These are phyloP conservation scores for Beauveria pseudobassiana DNA, from an alignment of 2,329 filamentous ascomycete species.

Conservation along the genomic window DNA sequence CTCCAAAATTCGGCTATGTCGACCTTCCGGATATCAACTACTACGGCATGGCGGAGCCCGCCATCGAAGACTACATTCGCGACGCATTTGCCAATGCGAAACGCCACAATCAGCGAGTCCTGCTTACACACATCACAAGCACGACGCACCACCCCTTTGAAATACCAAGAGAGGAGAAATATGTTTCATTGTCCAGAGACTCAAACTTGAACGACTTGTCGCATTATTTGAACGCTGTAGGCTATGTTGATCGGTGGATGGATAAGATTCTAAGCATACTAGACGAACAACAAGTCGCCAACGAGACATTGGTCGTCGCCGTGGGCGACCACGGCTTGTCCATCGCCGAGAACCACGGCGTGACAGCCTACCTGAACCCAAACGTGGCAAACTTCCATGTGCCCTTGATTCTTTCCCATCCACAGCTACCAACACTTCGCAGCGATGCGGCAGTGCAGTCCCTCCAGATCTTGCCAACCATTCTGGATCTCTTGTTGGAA, in stretches of 20 bases:
- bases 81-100: conserved; percentile 24
- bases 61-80: conserved; percentile 25
- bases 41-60: conserved; percentile 25
- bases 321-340: conserved; percentile 27
- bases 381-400: conserved; percentile 26
- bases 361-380: conserved; percentile 25
- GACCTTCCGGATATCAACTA: conserved; percentile 26
- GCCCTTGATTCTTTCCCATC: conserved; percentile 25
- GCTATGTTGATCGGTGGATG: conserved; percentile 26
- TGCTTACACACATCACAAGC: conserved; percentile 28
- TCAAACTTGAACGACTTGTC: conserved; percentile 24
- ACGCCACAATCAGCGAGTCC: conserved; percentile 23
- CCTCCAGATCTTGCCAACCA: conserved; percentile 26
- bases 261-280: conserved; percentile 22
- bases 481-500: conserved; percentile 27
- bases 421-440: conserved; percentile 23
- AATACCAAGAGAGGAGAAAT: conserved; percentile 21
- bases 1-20: conserved; percentile 23
- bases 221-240: conserved; percentile 26
- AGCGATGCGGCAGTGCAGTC: conserved; percentile 24
- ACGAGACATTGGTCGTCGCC: conserved; percentile 27
- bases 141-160: conserved; percentile 27
- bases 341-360: conserved; percentile 22
- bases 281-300: conserved; percentile 23
- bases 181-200: conserved; percentile 18